Conservation (phyloP, 306 rosid species). For the Acacia crassicarpa region DNA sequence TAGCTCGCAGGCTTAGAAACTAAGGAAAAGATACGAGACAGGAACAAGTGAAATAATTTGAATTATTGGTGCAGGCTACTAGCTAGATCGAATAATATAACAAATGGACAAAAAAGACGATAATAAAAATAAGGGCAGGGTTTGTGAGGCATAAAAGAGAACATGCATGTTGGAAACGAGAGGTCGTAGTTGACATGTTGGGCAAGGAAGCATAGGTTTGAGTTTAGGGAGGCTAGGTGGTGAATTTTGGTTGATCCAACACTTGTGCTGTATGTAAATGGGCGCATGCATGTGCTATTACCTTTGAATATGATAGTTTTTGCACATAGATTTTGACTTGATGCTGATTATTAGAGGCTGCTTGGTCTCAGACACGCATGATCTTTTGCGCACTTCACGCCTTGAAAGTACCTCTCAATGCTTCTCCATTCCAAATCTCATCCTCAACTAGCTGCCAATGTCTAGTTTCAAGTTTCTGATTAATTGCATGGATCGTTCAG, state of each 20-base stretch:
- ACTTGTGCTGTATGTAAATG: neutral
- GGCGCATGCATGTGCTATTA: slow-evolving; percentile 13
- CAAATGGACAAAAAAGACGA: neutral
- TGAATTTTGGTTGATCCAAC: neutral
- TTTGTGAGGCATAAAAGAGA: neutral
- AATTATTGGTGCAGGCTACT: neutral
- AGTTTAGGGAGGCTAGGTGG: neutral
- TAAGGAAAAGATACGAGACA: neutral
- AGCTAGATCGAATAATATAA: neutral
- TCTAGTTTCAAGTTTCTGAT: neutral
- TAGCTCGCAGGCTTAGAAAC: neutral
- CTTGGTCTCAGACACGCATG: neutral
- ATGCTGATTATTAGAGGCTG: neutral
- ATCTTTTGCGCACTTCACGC: slow-evolving; percentile 1
- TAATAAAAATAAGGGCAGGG: neutral
- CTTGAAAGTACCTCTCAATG: neutral
- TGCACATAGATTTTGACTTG: slow-evolving; percentile 5
- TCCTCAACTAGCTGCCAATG: neutral
- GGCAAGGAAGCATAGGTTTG: neutral
- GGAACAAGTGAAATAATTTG: neutral
- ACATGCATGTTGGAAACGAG: slow-evolving; percentile 1
- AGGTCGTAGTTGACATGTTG: neutral
- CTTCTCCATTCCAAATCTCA: no score
- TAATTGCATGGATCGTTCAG: neutral
- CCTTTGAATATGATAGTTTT: neutral